phyloP scores from a whole-genome alignment of 2,329 filamentous ascomycete genomes.

The Diaporthe helianthi region DNA sequence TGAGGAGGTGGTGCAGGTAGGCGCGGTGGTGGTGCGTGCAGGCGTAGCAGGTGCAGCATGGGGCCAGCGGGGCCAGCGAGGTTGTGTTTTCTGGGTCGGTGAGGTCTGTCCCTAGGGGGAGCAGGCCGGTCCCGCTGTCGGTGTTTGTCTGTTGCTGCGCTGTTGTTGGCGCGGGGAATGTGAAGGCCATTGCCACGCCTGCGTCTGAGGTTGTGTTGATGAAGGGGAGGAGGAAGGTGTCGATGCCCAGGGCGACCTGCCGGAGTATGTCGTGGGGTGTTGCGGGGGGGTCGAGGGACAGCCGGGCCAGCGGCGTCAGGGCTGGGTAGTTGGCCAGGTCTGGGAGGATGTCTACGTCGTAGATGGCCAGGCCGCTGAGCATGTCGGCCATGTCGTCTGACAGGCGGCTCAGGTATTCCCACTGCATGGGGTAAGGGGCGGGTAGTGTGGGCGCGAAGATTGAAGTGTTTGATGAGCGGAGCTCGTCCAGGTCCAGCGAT shows the following conservation, averaged over 20 bases:
- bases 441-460: slow-evolving; percentile 76
- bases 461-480: slow-evolving; percentile 38
- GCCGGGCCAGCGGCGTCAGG: slow-evolving; percentile 70
- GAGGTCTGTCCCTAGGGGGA: slow-evolving; percentile 78
- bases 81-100: slow-evolving; percentile 70
- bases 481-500: slow-evolving; percentile 45
- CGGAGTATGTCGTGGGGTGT: slow-evolving; percentile 80
- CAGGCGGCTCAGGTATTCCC: slow-evolving; percentile 79
- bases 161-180: slow-evolving; percentile 63
- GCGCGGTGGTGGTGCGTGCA: slow-evolving; percentile 86
- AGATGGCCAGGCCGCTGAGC: slow-evolving; percentile 77
- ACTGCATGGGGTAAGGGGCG: slow-evolving; percentile 76
- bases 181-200: slow-evolving; percentile 83
- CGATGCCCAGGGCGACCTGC: slow-evolving; percentile 78
- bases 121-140: slow-evolving; percentile 35
- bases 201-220: slow-evolving; percentile 77
- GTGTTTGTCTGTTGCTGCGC: not conserved
- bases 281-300: slow-evolving; percentile 74
- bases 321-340: slow-evolving; percentile 64
- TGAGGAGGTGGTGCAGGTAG: slow-evolving; percentile 85
- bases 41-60: slow-evolving; percentile 79
- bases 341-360: slow-evolving; percentile 73
- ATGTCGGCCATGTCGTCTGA: slow-evolving; percentile 64
- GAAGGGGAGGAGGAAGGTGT: slow-evolving; percentile 81
- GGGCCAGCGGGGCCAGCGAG: slow-evolving; percentile 66